Evolutionary conservation across 768 basidiomycete species (phyloP).

Genomic region (Lentinula raphanica): DNA sequence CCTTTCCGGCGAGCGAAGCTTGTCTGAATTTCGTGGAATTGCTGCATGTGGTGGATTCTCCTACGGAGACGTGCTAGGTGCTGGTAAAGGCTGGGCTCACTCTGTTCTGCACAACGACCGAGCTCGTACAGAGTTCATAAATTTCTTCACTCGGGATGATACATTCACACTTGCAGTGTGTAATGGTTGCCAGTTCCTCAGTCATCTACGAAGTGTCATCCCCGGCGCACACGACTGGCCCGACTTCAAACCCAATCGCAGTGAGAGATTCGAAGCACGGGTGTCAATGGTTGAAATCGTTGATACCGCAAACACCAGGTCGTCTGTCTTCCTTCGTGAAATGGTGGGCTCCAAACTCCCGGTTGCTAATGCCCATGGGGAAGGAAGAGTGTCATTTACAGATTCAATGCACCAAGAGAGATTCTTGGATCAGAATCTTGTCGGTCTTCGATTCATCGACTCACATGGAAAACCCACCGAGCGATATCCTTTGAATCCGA

Average conservation of each 20-base stretch:
- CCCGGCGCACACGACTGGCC: constrained; percentile 89
- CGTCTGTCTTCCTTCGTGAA: constrained; percentile 53
- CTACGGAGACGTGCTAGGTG: constrained; percentile 96
- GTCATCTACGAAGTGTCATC: constrained; percentile 80
- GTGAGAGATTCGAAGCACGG: constrained; percentile 89
- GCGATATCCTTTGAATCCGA: constrained; percentile 78
- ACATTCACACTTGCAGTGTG: constrained; percentile 94
- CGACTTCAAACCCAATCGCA: constrained; percentile 80
- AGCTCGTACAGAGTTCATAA: constrained; percentile 71
- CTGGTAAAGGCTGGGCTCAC: constrained; percentile 97
- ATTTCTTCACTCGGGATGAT: constrained; percentile 75
- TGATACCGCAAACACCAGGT: constrained; percentile 43
- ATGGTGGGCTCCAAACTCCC: constrained; percentile 54
- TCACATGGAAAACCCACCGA: constrained; percentile 59
- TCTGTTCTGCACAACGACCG: constrained; percentile 81
- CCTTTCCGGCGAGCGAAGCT: constrained; percentile 58
- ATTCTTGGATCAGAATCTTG: constrained; percentile 45
- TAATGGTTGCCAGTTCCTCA: constrained; percentile 98
- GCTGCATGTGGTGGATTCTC: constrained; percentile 99
- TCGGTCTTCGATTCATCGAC: constrained; percentile 86
- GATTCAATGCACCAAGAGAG: constrained; percentile 24
- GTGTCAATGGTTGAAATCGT: constrained; percentile 77
- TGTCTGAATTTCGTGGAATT: constrained; percentile 75
- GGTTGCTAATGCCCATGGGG: constrained; percentile 93
- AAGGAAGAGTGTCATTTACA: constrained; percentile 68